Base-by-base conservation (phyloP, 2,329 filamentous ascomycete genomes). In the Colletotrichum acutatum region DNA sequence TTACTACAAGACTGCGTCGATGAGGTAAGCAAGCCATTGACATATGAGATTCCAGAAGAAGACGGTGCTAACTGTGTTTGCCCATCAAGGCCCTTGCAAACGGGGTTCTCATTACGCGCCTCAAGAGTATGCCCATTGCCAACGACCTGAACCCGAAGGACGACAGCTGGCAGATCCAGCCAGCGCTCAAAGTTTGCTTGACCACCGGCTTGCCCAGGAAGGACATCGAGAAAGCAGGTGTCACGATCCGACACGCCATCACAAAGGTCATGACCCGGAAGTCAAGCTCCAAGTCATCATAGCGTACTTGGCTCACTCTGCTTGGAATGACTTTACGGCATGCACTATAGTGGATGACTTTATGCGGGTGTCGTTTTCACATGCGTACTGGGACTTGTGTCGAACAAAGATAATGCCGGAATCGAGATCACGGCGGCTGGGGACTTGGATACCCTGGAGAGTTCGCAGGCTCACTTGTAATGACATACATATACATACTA, bases 181-280 rank as follows among this genome's bases (percentile, higher is more conserved):
- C 97, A 11, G 94, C 95, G 0, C 88, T 99, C 74, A 98, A 98
- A 84, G 90, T 98, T 14, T 98, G 96, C 80, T 87, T 98, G 66
- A 98, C 95, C 0, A 94, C 90, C 5, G 97, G 94, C 1, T 85
- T 99, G 74, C 93, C 94, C 28, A 97, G 94, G 86, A 98, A 97
- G 85, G 97, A 99, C 82, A 93, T 95, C 67, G 97, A 99, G 85
- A 98, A 97, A 86, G 95, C 97, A 0, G 97, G 95, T 16, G 91
- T 92, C 8, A 92, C 90, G 11, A 95, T 99, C 76, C 89, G 96
- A 73, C 95, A 98, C 84, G 96, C 97, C 16, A 94, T 98, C 76
- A 97, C 95, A 64, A 98, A 98, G 85, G 91, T 98, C 74, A 91
- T 99, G 88, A 90, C 89, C 24, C 86, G 89, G 74, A 92, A 91